A percentile compares a stretch with the other conserved stretches of the same genome.
These are phyloP conservation scores for Ophiostoma perfectum DNA, from an alignment of 2,329 filamentous ascomycete genomes.

Conservation along the genomic window DNA sequence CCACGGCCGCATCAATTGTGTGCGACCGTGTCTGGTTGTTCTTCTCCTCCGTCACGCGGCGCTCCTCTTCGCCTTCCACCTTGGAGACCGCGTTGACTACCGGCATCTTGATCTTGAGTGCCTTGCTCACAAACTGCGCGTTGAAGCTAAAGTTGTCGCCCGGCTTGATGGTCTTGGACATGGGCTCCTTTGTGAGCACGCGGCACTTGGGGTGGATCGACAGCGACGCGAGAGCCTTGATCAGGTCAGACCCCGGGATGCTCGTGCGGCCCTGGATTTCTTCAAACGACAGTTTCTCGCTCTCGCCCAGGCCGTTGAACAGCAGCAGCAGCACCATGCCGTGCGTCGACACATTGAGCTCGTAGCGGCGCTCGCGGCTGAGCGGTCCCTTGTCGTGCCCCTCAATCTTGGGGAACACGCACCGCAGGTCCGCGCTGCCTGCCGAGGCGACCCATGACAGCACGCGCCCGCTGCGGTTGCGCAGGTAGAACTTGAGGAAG, in stretches of 20 bases:
- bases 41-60: conserved; percentile 67
- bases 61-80: conserved; percentile 68
- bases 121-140: conserved; percentile 70
- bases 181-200: conserved; percentile 73
- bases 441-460: conserved; percentile 71
- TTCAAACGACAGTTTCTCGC: conserved; percentile 49
- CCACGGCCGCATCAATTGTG: conserved; percentile 69
- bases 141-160: conserved; percentile 82
- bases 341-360: conserved; percentile 87
- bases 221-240: conserved; percentile 73
- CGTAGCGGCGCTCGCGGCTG: conserved; percentile 67
- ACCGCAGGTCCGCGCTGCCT: conserved; percentile 81
- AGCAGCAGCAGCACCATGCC: conserved; percentile 84
- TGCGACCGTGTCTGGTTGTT: conserved; percentile 66
- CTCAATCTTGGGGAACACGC: conserved; percentile 65
- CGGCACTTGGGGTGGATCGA: conserved; percentile 78
- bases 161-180: conserved; percentile 68
- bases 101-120: conserved; percentile 82
- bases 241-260: conserved; percentile 68
- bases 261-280: conserved; percentile 79
- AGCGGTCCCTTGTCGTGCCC: conserved; percentile 61
- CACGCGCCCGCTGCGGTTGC: conserved; percentile 79
- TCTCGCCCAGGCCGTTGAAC: conserved; percentile 69
- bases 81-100: conserved; percentile 77
- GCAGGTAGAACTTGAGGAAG: conserved; percentile 83